phyloP scores from a whole-genome alignment of 2,329 filamentous ascomycete species.

The Microsporum ferrugineum region DNA sequence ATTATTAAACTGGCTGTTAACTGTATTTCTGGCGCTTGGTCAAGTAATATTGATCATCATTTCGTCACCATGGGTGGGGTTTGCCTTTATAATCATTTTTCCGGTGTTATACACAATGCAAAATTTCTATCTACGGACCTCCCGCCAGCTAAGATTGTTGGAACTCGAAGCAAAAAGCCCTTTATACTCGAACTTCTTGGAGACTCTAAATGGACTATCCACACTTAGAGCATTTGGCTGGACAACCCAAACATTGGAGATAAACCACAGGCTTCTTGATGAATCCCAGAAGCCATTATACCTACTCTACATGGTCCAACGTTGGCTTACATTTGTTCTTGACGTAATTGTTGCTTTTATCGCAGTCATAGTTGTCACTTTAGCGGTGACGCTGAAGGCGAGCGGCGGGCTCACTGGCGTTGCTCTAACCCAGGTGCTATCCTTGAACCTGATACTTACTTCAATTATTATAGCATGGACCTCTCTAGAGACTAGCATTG shows the following conservation, averaged over 20 bases:
- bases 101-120: constrained; percentile 23
- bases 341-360: constrained; percentile 40
- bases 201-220: constrained; percentile 17
- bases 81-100: constrained; percentile 19
- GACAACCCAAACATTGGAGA: constrained; percentile 13
- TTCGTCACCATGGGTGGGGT: constrained; percentile 20
- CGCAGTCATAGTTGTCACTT: constrained; percentile 38
- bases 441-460: constrained; percentile 42
- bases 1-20: constrained; percentile 24
- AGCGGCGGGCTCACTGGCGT: constrained; percentile 42
- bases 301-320: constrained; percentile 45
- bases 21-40: constrained; percentile 15
- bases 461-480: constrained; percentile 44
- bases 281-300: constrained; percentile 47
- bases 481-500: constrained; percentile 44
- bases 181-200: constrained; percentile 29
- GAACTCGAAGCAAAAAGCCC: constrained; percentile 36
- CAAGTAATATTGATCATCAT: constrained; percentile 18
- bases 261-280: constrained; percentile 41
- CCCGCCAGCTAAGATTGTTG: constrained; percentile 33
- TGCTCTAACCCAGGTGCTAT: constrained; percentile 26
- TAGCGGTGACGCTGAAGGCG: constrained; percentile 38
- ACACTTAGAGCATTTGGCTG: constrained; percentile 13
- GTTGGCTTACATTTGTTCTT: constrained; percentile 42
- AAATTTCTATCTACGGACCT: constrained; percentile 34